Conservation (phyloP, 2,329 filamentous ascomycete genomes). For the Ceratocystis papillata region DNA sequence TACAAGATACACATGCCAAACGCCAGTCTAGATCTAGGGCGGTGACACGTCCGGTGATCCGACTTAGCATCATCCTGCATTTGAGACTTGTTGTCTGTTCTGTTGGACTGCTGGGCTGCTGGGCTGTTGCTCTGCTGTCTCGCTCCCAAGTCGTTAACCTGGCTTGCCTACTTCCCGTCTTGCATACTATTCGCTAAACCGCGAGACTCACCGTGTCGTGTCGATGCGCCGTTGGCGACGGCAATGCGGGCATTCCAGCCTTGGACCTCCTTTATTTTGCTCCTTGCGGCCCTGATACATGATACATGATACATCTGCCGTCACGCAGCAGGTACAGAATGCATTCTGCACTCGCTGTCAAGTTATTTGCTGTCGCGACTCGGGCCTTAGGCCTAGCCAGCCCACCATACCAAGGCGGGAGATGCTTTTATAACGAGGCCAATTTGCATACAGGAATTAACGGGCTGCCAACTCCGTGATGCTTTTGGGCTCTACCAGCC, state of each 20-base stretch:
- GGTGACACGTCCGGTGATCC: neutral
- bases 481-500: neutral
- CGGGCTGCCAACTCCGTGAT: no score
- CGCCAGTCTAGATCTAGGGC: neutral
- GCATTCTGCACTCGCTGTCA: neutral
- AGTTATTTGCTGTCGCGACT: neutral
- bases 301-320: slow-evolving; percentile 7
- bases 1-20: neutral
- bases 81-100: neutral
- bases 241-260: no score
- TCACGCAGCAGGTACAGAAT: neutral
- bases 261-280: neutral
- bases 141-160: no score
- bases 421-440: neutral
- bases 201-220: neutral
- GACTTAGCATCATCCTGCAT: neutral
- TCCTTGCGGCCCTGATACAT: neutral
- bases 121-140: neutral
- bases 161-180: neutral
- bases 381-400: neutral
- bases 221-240: neutral
- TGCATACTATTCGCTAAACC: slow-evolving; percentile 3
- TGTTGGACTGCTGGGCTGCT: neutral
- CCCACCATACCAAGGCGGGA: neutral
- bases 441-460: neutral